phyloP scores from a whole-genome alignment of 305 asterid species.

The Lippia alba region DNA sequence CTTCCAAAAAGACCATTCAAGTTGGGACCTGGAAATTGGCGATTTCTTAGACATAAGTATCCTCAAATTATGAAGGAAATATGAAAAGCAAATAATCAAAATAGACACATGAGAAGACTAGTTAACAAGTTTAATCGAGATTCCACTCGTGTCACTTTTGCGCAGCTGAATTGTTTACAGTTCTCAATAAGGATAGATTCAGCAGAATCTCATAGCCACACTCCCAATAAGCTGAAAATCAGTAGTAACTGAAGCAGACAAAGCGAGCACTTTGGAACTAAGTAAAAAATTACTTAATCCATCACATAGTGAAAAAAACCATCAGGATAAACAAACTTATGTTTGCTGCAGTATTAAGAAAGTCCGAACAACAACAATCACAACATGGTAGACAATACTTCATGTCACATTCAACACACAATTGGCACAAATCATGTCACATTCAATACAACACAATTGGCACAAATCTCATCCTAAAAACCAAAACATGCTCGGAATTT shows the following conservation, averaged over 20 bases:
- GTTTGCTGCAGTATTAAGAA: not conserved
- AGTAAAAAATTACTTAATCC: not conserved
- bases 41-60: constrained; percentile 1
- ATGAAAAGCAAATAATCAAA: not conserved
- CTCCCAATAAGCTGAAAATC: not conserved
- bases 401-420: not conserved
- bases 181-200: not conserved
- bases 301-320: not conserved
- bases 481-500: not conserved
- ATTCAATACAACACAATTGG: not conserved
- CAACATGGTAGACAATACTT: not conserved
- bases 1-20: constrained; percentile 93
- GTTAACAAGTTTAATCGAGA: not conserved
- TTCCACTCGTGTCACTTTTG: not conserved
- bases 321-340: not conserved
- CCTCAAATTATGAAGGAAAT: not conserved
- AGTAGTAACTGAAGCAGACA: not conserved
- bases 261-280: not conserved
- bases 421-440: not conserved
- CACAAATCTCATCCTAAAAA: not conserved
- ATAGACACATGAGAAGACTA: not conserved
- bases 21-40: constrained; percentile 67
- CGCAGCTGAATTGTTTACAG: not conserved
- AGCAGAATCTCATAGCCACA: not conserved
- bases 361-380: not conserved